phyloP scores from a whole-genome alignment of 1,284 basidiomycete species.

The Trichosporon coremiiforme region DNA sequence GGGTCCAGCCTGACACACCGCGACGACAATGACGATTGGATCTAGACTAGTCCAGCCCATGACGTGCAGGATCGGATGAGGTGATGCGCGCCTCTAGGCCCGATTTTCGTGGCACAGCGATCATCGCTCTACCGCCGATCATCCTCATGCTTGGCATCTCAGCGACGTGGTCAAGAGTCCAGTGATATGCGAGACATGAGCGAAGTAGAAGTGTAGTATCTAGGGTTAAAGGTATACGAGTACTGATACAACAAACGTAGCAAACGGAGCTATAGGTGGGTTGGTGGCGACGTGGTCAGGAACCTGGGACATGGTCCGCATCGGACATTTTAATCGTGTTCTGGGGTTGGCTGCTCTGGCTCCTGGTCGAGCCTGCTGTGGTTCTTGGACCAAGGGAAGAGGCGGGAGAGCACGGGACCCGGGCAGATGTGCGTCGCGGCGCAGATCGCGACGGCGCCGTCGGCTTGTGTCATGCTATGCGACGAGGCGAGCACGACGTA shows the following conservation, averaged over 20 bases:
- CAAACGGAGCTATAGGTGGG: too few species aligned
- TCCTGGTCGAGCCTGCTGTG: neutral
- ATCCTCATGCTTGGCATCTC: too few species aligned
- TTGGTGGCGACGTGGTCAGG: too few species aligned
- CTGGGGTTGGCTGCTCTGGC: neutral
- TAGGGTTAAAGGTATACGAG: neutral
- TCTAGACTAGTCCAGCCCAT: neutral
- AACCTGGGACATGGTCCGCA: neutral
- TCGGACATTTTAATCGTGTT: neutral
- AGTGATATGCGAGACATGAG: neutral
- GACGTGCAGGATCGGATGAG: neutral
- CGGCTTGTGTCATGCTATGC: slow-evolving; percentile 9
- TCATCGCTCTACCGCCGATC: neutral
- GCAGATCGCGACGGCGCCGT: slow-evolving; percentile 23
- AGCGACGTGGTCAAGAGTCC: too few species aligned
- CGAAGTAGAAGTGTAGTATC: neutral
- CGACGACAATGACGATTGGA: too few species aligned
- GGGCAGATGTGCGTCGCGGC: slow-evolving; percentile 25
- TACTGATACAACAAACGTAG: neutral
- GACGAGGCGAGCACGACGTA: slow-evolving; percentile 22
- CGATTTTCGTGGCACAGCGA: neutral
- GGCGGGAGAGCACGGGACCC: slow-evolving; percentile 13
- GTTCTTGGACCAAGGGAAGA: slow-evolving; percentile 13
- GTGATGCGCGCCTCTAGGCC: too few species aligned
- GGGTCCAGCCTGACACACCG: neutral